Evolutionary conservation across 805 yeast genomes (phyloP).

Genomic region (Metschnikowia gelsemii): DNA sequence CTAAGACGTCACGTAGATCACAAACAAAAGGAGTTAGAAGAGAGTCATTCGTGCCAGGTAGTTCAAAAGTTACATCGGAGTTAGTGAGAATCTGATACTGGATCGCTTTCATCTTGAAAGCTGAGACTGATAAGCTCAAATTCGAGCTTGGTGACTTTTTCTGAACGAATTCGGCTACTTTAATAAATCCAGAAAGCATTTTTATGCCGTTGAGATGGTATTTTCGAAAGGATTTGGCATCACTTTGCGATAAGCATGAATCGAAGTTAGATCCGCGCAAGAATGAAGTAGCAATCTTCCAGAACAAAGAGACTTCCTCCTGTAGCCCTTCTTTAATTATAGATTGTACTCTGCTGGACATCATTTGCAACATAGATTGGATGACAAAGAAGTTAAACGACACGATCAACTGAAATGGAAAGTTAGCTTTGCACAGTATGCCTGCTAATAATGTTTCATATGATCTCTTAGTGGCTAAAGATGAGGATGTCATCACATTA

Average conservation of each 20-base stretch:
- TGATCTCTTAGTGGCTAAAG: neutral
- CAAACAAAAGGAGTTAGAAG: slow-evolving; percentile 4
- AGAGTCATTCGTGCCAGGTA: neutral
- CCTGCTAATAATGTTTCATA: slow-evolving; percentile 11
- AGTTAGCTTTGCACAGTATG: neutral
- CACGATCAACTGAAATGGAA: slow-evolving; percentile 6
- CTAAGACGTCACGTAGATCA: slow-evolving; percentile 1
- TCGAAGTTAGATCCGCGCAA: slow-evolving; percentile 10
- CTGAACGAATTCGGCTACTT: slow-evolving; percentile 12
- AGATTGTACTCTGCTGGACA: slow-evolving; percentile 13
- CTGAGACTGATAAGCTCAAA: slow-evolving; percentile 1
- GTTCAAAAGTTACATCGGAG: neutral
- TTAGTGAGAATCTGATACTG: slow-evolving; percentile 1
- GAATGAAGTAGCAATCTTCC: slow-evolving; percentile 13
- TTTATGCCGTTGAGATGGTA: slow-evolving; percentile 16
- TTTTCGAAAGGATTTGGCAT: slow-evolving; percentile 5
- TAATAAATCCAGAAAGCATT: slow-evolving; percentile 18
- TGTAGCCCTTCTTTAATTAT: slow-evolving; percentile 3
- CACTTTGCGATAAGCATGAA: slow-evolving; percentile 7
- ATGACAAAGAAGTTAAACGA: slow-evolving; percentile 21
- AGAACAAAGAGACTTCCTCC: slow-evolving; percentile 5
- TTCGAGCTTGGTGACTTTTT: slow-evolving; percentile 1
- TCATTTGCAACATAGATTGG: slow-evolving; percentile 17
- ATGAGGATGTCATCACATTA: slow-evolving; percentile 10
- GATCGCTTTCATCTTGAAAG: slow-evolving; percentile 8